These are phyloP conservation scores for Candida succiphila DNA, from an alignment of 805 yeast genomes.

Conservation along the genomic window DNA sequence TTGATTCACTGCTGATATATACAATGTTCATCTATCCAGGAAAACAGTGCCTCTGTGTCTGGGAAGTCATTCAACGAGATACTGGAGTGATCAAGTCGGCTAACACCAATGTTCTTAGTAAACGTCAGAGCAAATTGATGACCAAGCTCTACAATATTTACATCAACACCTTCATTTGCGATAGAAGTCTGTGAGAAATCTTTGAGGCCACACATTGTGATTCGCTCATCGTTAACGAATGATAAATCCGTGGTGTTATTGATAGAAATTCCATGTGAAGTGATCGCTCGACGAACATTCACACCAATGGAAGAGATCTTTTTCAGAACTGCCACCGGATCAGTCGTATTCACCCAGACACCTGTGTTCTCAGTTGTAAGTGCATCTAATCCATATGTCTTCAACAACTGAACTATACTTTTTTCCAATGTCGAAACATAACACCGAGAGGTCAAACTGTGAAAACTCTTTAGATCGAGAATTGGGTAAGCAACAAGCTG, in stretches of 20 bases:
- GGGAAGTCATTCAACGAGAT: neutral
- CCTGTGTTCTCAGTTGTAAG: conserved; percentile 69
- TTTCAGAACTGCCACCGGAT: conserved; percentile 18
- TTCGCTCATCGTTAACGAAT: conserved; percentile 47
- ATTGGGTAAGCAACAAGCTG: conserved; percentile 83
- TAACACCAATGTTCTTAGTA: conserved; percentile 25
- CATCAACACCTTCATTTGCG: conserved; percentile 11
- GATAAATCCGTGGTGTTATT: conserved; percentile 68
- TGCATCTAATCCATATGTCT: conserved; percentile 29
- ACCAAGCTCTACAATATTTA: conserved; percentile 26
- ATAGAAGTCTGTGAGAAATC: conserved; percentile 50
- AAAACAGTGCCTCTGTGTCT: neutral
- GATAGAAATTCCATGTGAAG: conserved; percentile 84
- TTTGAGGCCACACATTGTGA: conserved; percentile 81
- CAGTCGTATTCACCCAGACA: conserved; percentile 54
- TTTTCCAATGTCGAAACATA: conserved; percentile 37
- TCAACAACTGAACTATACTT: conserved; percentile 19
- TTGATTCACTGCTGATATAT: neutral
- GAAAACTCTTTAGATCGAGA: conserved; percentile 55
- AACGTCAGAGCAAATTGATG: conserved; percentile 33
- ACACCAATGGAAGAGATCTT: conserved; percentile 90
- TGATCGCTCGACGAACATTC: conserved; percentile 72
- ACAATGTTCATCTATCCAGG: conserved; percentile 2
- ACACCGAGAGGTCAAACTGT: conserved; percentile 39
- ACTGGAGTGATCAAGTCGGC: conserved; percentile 2